Base-by-base conservation (phyloP, 225 moss, liverwort and hornwort species). In the Neckera pumila region DNA sequence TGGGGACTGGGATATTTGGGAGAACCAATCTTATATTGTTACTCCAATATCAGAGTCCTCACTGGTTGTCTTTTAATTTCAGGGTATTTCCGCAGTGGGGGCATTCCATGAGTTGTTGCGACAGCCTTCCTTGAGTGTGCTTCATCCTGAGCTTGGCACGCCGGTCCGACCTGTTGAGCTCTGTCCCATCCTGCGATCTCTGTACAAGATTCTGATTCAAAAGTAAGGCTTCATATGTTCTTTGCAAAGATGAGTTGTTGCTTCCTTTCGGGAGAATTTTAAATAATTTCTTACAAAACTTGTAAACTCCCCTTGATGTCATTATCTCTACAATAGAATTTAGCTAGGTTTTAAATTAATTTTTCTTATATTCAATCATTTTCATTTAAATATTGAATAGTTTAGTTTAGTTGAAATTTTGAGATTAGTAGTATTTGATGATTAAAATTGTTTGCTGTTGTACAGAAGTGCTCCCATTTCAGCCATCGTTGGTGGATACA, bases 21-120 rank as follows among this genome's bases (percentile, higher is more conserved):
- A 36, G 45, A 86, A 65, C 18, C 31, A n/a, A 36, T 58, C 45
- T 58, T 43, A 17, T 81, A 65, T 87, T 84, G 51, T 51, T 28
- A 40, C 47, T 72, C 19, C 26, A 31, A 79, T 83, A 64, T 79
- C 45, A 27, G 83, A 89, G 75, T 87, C 61, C 76, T 91, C 27
- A 91, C 42, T 64, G 17, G 8, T 42, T 67, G 72, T 67, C 43
- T 82, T 49, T 77, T 57, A n/a, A 77, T 54, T 82, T 65, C 92
- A 98, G 98, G 98, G 98, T 81, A 94, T 98, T 38, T 98, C 98
- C 84, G 98, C 98, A 43, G 98, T 98, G 67, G 95, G 93, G 91
- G 98, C 98, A 42, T 98, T 98, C 56, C 92, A 96, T 89, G 97
- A 97, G 86, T 86, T 98, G 70, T 89, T 98, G 88, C 92, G 95